phyloP scores from a whole-genome alignment of 1,284 basidiomycete genomes.

The Salmacisia buchloeana region DNA sequence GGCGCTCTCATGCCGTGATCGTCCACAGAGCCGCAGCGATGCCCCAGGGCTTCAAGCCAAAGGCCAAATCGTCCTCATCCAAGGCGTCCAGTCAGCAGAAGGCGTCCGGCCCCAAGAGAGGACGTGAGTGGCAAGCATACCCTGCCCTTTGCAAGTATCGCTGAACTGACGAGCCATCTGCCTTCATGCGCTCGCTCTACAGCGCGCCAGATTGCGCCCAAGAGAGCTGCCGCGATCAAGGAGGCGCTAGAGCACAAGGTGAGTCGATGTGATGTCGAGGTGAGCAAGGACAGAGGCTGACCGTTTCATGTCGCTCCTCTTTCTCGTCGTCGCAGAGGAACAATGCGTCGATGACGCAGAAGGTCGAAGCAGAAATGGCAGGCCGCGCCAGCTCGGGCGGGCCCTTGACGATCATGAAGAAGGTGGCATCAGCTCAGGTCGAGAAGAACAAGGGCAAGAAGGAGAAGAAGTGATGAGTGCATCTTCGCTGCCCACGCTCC shows the following conservation, averaged over 20 bases:
- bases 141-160: not conserved
- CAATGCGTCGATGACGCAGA: conserved; percentile 9
- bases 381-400: conserved; percentile 9
- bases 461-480: conserved; percentile 3
- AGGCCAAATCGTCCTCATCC: not conserved
- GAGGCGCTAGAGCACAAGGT: conserved; percentile 10
- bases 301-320: not conserved
- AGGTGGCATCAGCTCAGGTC: not conserved
- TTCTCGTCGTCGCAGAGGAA: conserved; percentile 3
- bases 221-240: not conserved
- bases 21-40: no score
- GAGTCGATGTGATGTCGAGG: not conserved
- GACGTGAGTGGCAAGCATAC: not conserved
- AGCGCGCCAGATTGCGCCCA: conserved; percentile 7
- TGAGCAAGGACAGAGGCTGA: not conserved
- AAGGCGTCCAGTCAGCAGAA: conserved; percentile 3
- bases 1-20: no score
- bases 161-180: not conserved
- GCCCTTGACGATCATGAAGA: conserved; percentile 16
- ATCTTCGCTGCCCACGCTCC: not conserved
- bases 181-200: not conserved
- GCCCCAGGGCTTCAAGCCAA: conserved; percentile 4
- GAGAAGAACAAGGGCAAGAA: conserved; percentile 11
- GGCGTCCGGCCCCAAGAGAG: not conserved
- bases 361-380: conserved; percentile 13